Conservation (phyloP, 2,329 filamentous ascomycete species). For the Diaporthe velutina region DNA sequence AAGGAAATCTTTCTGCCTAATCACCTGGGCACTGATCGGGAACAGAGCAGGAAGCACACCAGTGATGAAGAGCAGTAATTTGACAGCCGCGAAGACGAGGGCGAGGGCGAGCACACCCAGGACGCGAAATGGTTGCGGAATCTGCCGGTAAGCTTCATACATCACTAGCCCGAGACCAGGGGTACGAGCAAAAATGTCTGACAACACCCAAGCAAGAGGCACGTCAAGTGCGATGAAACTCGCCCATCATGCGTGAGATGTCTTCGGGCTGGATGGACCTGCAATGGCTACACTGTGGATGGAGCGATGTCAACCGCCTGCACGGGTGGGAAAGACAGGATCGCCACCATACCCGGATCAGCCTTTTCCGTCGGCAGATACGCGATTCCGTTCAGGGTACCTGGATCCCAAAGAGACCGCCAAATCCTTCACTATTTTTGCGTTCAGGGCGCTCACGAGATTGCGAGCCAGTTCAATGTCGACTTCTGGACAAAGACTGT, state of each 20-base stretch:
- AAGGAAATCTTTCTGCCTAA: background rate
- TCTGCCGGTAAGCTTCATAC: background rate
- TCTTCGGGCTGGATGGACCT: background rate
- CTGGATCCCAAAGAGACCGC: background rate
- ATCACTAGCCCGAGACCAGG: fast-evolving
- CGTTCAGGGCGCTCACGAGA: background rate
- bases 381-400: background rate
- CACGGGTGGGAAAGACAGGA: background rate
- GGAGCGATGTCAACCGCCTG: background rate
- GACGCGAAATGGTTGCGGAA: background rate
- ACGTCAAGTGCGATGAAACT: background rate
- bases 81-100: background rate
- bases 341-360: too few relatives aligned
- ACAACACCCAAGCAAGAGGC: background rate
- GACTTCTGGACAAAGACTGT: background rate
- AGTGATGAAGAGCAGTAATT: background rate
- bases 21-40: too few relatives aligned
- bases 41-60: fast-evolving
- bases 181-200: background rate
- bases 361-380: background rate
- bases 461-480: slow-evolving; percentile 6
- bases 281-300: background rate
- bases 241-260: background rate
- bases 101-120: background rate
- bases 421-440: background rate